phyloP scores from a whole-genome alignment of 768 basidiomycete genomes.

The Suillus weaverae region DNA sequence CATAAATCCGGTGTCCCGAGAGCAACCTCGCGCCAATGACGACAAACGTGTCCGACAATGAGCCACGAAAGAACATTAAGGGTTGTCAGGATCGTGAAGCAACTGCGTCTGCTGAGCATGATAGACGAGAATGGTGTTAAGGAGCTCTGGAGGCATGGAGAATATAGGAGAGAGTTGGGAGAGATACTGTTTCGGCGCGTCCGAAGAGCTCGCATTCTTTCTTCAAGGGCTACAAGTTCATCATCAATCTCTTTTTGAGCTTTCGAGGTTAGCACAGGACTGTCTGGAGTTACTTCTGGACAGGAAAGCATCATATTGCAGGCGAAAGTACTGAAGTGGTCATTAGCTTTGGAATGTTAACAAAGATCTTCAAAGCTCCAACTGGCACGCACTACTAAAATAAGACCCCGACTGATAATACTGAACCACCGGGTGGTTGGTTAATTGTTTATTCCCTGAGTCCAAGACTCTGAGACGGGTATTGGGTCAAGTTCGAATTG shows the following conservation, averaged over 20 bases:
- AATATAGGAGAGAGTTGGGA: constrained; percentile 10
- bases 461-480: not conserved
- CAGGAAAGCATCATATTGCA: not conserved
- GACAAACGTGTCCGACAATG: constrained; percentile 8
- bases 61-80: constrained; percentile 1
- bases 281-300: not conserved
- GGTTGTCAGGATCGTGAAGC: too few species aligned
- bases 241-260: constrained; percentile 8
- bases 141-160: constrained; percentile 12
- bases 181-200: constrained; percentile 5
- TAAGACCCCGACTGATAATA: not conserved
- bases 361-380: not conserved
- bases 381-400: not conserved
- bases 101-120: not conserved
- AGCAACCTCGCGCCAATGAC: constrained; percentile 42
- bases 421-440: not conserved
- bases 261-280: not conserved
- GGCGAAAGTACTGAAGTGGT: not conserved
- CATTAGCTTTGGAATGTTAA: not conserved
- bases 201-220: constrained; percentile 6
- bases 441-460: not conserved
- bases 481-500: not conserved
- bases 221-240: constrained; percentile 2
- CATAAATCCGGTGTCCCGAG: constrained; percentile 40
- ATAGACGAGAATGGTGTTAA: constrained; percentile 3